A percentile compares a stretch with the other conserved stretches of the same genome.
These are phyloP conservation scores for Bipolaris oryzae DNA, from an alignment of 2,329 filamentous ascomycete species.

Conservation along the genomic window DNA sequence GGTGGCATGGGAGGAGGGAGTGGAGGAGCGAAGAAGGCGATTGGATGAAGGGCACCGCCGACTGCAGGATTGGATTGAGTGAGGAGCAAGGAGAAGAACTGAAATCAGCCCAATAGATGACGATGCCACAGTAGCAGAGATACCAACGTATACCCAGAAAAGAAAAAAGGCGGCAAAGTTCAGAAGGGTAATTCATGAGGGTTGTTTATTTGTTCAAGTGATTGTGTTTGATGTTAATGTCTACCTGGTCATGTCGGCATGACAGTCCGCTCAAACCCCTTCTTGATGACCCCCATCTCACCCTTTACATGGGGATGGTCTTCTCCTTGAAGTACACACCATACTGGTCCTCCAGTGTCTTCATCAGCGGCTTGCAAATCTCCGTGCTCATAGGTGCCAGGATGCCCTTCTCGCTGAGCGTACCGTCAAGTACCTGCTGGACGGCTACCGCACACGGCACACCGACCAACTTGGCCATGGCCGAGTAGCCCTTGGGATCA, in stretches of 20 bases:
- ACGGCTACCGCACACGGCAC: constrained; percentile 77
- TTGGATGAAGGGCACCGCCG: constrained; percentile 36
- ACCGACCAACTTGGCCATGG: constrained; percentile 84
- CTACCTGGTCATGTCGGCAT: constrained; percentile 2
- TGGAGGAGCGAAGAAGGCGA: constrained; percentile 54
- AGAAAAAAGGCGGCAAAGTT: neutral
- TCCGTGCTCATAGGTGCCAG: constrained; percentile 76
- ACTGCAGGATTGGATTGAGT: constrained; percentile 46
- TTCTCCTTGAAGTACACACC: constrained; percentile 76
- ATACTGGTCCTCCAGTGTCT: constrained; percentile 78
- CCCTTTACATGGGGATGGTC: constrained; percentile 49
- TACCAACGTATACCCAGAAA: constrained; percentile 9
- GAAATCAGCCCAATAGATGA: constrained; percentile 5
- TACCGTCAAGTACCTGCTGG: constrained; percentile 76
- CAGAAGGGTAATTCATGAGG: neutral
- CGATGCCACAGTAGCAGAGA: constrained; percentile 5
- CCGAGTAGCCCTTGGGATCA: constrained; percentile 75
- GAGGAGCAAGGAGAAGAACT: neutral
- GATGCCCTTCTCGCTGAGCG: constrained; percentile 73
- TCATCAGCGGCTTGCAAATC: constrained; percentile 74
- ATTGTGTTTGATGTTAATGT: constrained; percentile 2
- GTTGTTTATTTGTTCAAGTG: constrained; percentile 3
- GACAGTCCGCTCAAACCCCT: neutral
- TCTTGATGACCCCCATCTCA: neutral
- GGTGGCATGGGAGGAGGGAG: constrained; percentile 67